phyloP scores from a whole-genome alignment of 202 grass and related monocot genomes.

The Bolboschoenoplectus hybrid region DNA sequence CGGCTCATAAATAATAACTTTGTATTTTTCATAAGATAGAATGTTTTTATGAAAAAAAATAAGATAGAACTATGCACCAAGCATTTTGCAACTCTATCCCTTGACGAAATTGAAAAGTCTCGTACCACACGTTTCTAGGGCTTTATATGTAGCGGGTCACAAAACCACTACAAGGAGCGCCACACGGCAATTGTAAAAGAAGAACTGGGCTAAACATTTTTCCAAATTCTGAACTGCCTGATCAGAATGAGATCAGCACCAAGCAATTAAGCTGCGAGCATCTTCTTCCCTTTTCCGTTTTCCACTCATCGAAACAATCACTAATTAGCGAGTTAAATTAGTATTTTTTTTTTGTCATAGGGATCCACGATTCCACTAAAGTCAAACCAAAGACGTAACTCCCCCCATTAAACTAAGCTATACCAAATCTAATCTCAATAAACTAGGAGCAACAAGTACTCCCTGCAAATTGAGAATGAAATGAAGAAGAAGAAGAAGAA shows the following conservation, averaged over 20 bases:
- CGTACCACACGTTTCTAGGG: not conserved
- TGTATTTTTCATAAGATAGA: not conserved
- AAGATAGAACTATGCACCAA: not conserved
- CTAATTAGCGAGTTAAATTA: not conserved
- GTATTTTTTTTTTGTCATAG: constrained; percentile 6
- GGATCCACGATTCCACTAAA: constrained; percentile 32
- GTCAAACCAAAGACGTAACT: constrained; percentile 20
- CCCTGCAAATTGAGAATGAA: not conserved
- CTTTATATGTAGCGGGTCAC: not conserved
- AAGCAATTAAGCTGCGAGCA: not conserved
- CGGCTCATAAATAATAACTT: not conserved
- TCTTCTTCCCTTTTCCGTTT: not conserved
- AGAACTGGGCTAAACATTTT: not conserved
- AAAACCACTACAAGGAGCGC: not conserved
- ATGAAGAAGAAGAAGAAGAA: not conserved
- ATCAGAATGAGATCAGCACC: constrained; percentile 13
- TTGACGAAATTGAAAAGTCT: not conserved
- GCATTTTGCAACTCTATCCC: not conserved
- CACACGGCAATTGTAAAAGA: not conserved
- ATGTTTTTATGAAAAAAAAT: not conserved
- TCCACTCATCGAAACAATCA: not conserved
- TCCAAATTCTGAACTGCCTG: constrained; percentile 5
- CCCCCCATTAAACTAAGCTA: constrained; percentile 22
- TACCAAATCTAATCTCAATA: constrained; percentile 36
- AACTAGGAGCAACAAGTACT: not conserved